Evolutionary conservation across 2,329 filamentous ascomycete species (phyloP), one percentile per base, ranked within the genome.

Genomic region (Venturia nashicola): DNA sequence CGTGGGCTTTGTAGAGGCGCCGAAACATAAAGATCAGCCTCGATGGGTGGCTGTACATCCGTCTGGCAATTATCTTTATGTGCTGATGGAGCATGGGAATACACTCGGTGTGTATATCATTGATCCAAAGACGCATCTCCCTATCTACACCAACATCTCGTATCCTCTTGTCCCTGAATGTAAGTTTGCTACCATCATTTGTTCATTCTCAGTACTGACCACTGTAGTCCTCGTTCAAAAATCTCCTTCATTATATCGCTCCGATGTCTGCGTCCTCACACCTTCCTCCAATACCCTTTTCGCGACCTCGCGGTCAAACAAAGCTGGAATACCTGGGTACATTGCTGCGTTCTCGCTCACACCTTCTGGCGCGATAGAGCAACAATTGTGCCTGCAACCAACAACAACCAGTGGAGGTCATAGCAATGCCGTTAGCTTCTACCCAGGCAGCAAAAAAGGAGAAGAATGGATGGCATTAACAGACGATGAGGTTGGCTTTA

Each of bases 381-480:
- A 81, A 54, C 90, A 94, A 78, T 83, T 95, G 60, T 90, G 85
- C 71, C 79, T 95, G 60, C 90, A 90, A 71, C 90, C 91, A 0
- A 96, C 91, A 2, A 89, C 90, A 2, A 95, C 90, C 2, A 92
- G 89, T 71, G 91, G 91, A 57, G 91, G 91, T 0, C 91, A 96
- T 75, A 91, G 88, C 66, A 96, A 96, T 71, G 91, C 91, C 0
- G 89, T 95, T n/a, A 83, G 84, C 65, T 90, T 90, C 0, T 91
- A 88, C 72, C 86, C 89, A 65, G 95, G 89, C 84, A 88, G 80
- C 66, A 90, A 95, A 70, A 90, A 95, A 76, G 96, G 89, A 88
- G 90, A 95, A 70, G 90, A 95, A 76, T 96, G 89, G 89, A 70
- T 96, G n/a, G 91, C 91, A 20, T 81, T 96, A 69, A 94, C 89